Evolutionary conservation across 2,329 filamentous ascomycete species (phyloP).

Genomic region (Trichoderma sp.): DNA sequence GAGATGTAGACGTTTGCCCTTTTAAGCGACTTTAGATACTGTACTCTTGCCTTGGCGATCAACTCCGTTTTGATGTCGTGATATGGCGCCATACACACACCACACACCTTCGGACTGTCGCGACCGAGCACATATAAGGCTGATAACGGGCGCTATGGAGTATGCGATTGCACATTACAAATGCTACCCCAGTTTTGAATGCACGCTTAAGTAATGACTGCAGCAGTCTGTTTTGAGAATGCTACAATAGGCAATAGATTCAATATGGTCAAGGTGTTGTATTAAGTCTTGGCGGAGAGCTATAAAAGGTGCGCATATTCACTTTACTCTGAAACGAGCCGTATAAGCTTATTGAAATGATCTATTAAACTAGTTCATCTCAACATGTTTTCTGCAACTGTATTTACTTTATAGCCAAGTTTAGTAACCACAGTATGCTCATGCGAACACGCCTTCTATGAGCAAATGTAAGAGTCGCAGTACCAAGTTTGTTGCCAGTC

Average conservation of each 20-base stretch:
- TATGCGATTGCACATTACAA: background rate
- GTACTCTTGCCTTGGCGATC: background rate
- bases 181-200: background rate
- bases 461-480: background rate
- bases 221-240: background rate
- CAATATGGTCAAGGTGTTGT: background rate
- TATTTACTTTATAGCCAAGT: background rate
- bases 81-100: conserved; percentile 17
- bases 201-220: background rate
- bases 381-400: no score
- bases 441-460: background rate
- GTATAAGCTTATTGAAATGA: background rate
- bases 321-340: background rate
- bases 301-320: background rate
- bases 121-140: background rate
- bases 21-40: background rate
- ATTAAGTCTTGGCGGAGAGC: background rate
- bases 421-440: background rate
- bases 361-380: no score
- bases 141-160: background rate
- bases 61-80: conserved; percentile 1
- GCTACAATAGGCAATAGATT: background rate
- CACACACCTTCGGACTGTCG: background rate
- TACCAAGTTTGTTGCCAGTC: background rate
- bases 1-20: background rate